Conservation (phyloP, 768 basidiomycete species). For the Sporobolomyces pararoseus region DNA sequence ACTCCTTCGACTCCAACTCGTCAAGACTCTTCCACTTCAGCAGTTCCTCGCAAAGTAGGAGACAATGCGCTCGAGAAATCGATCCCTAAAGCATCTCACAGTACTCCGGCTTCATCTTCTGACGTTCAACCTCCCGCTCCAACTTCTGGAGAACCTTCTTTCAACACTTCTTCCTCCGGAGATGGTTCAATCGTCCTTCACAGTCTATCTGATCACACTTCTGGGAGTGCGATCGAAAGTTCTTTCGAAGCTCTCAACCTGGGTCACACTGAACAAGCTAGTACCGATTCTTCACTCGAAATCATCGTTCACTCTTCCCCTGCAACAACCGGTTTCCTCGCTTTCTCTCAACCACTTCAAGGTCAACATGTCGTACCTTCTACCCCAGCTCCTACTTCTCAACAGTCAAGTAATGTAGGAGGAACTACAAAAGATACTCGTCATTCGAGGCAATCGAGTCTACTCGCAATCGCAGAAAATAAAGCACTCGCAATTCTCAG, state of each 20-base stretch:
- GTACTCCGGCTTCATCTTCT: not conserved
- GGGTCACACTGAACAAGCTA: too few species aligned
- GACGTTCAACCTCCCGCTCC: not conserved
- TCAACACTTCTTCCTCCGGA: conserved; percentile 1
- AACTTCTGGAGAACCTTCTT: not conserved
- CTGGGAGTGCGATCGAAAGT: conserved; percentile 3
- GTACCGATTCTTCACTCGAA: conserved; percentile 23
- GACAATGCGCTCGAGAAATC: not conserved
- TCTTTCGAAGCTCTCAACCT: conserved; percentile 6
- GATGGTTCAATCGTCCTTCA: conserved; percentile 6
- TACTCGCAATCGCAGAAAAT: conserved; percentile 3
- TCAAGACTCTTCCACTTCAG: not conserved
- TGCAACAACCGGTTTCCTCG: not conserved
- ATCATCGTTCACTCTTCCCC: conserved; percentile 13
- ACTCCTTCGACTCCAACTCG: not conserved
- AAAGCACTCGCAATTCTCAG: conserved; percentile 12
- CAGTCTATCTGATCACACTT: not conserved
- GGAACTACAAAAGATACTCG: too few species aligned
- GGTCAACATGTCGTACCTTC: too few species aligned
- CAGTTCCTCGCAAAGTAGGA: not conserved
- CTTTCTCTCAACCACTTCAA: not conserved
- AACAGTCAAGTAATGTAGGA: too few species aligned
- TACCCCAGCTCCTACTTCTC: not conserved
- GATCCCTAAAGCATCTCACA: not conserved
- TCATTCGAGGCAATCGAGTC: not conserved